Percentiles rank a stretch among this genome's conserved stretches.
Evolutionary conservation across 1,139 yeast genomes (phyloP).

Genomic region (Petasospora fabianii): DNA sequence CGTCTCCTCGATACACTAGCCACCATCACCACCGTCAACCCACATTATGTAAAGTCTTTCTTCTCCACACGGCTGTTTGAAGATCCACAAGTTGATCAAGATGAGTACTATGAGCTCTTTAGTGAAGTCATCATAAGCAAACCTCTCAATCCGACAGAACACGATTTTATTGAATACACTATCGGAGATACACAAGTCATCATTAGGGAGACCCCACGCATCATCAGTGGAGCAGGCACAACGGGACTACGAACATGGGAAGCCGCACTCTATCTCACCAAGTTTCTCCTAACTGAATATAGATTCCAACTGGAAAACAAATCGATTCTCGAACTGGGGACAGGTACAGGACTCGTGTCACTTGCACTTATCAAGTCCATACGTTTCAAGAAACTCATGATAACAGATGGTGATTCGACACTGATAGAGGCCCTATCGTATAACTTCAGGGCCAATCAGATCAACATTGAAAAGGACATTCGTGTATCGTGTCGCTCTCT

Average conservation of each 20-base stretch:
- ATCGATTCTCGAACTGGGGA: constrained; percentile 67
- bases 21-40: constrained; percentile 35
- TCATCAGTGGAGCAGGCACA: constrained; percentile 71
- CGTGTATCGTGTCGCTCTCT: constrained; percentile 38
- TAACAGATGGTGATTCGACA: constrained; percentile 76
- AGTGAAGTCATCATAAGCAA: constrained; percentile 40
- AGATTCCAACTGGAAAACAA: constrained; percentile 14
- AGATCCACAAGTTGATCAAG: constrained; percentile 14
- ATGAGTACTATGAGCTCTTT: constrained; percentile 55
- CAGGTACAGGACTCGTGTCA: constrained; percentile 89
- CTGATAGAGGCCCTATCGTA: constrained; percentile 50
- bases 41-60: constrained; percentile 47
- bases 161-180: constrained; percentile 47
- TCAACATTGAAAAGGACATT: constrained; percentile 17
- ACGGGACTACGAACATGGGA: constrained; percentile 96
- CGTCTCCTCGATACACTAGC: constrained; percentile 24
- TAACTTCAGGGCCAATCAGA: constrained; percentile 46
- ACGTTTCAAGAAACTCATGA: constrained; percentile 33
- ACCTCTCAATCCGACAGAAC: constrained; percentile 41
- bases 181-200: constrained; percentile 33
- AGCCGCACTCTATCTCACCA: constrained; percentile 69
- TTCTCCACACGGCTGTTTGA: constrained; percentile 34
- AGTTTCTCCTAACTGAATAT: constrained; percentile 26
- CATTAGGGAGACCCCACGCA: constrained; percentile 57
- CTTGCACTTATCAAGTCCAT: constrained; percentile 39